These are phyloP conservation scores for Dimargaris cristalligena DNA, from an alignment of 192 early-diverging fungal species.

Conservation along the genomic window DNA sequence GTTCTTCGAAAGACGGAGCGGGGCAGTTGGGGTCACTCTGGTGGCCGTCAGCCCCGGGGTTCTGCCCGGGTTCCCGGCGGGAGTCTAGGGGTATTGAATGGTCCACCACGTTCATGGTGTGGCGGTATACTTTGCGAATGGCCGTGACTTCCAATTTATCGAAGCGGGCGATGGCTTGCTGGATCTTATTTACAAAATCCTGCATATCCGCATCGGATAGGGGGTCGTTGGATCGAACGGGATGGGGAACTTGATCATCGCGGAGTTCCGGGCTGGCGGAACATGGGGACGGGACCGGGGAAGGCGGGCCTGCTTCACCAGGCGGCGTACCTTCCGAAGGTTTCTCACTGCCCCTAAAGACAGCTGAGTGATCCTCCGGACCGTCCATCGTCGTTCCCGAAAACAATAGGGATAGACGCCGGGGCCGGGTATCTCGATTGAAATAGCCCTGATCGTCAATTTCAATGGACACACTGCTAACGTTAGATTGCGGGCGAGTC, in stretches of 20 bases:
- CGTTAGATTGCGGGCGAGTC: no score
- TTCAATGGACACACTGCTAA: no score
- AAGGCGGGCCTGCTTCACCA: background rate
- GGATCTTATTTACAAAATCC: background rate
- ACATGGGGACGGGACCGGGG: background rate
- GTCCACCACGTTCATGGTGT: background rate
- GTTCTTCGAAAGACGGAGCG: background rate
- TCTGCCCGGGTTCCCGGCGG: background rate
- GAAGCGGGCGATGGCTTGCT: slow-evolving; percentile 6
- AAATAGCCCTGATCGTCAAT: no score
- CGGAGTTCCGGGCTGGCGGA: background rate
- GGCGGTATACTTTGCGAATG: background rate
- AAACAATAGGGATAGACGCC: background rate
- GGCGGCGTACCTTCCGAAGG: background rate
- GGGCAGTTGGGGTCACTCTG: background rate
- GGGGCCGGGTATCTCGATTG: no score
- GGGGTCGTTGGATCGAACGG: background rate
- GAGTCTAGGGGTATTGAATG: background rate
- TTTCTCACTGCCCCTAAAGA: background rate
- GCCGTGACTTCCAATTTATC: background rate
- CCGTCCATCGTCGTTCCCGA: background rate
- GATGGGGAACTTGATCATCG: background rate
- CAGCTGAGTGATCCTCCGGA: background rate
- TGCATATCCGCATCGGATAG: background rate
- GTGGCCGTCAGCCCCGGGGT: background rate